Evolutionary conservation across 805 yeast genomes (phyloP).

Genomic region (Geotrichum ghanense): DNA sequence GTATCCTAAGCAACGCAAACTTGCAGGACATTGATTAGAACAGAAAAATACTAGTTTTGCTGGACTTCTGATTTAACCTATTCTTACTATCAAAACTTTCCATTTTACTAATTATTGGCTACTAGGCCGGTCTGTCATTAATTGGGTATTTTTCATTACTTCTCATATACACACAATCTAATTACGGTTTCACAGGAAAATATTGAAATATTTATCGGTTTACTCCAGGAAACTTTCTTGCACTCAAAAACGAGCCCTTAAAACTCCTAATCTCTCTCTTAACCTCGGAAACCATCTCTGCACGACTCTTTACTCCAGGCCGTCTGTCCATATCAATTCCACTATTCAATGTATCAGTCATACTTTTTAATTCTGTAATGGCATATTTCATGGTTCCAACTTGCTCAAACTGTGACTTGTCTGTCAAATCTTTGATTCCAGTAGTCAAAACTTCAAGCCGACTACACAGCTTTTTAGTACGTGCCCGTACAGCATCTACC

Average conservation of each 20-base stretch:
- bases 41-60: too few relatives aligned
- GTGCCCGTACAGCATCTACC: conserved; percentile 4
- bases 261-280: conserved; percentile 16
- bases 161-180: background rate
- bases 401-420: conserved; percentile 1
- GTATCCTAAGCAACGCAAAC: too few relatives aligned
- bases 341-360: conserved; percentile 3
- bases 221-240: conserved; percentile 4
- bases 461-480: conserved; percentile 2
- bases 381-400: conserved; percentile 7
- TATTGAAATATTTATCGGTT: background rate
- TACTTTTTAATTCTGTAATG: conserved; percentile 6
- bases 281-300: conserved; percentile 7
- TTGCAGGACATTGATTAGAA: too few relatives aligned
- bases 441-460: conserved; percentile 3
- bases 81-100: background rate
- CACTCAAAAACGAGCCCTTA: conserved; percentile 16
- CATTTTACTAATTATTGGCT: background rate
- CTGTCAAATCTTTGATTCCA: background rate
- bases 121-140: background rate
- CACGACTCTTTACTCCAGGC: background rate
- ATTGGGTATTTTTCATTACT: background rate
- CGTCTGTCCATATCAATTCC: conserved; percentile 3
- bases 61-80: background rate
- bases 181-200: background rate